Percentiles rank a stretch among this genome's conserved stretches.
Evolutionary conservation across 768 basidiomycete species (phyloP).

Genomic region (Tubosaeta brunneosetosa): DNA sequence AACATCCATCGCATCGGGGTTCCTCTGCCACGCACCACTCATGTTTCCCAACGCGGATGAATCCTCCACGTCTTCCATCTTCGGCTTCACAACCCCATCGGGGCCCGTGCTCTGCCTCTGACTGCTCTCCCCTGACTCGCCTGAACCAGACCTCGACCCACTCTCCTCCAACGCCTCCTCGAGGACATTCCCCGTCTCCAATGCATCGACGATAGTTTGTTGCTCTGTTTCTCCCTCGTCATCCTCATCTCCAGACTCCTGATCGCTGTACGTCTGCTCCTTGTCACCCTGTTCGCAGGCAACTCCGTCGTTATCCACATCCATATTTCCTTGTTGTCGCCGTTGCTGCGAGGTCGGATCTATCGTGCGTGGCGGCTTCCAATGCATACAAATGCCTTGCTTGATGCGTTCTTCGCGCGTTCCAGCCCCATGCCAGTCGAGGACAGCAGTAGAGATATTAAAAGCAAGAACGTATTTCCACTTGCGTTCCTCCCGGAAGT

Average conservation of each 20-base stretch:
- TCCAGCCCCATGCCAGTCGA: constrained; percentile 81
- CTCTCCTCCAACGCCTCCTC: constrained; percentile 51
- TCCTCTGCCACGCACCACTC: constrained; percentile 16
- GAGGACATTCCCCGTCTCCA: constrained; percentile 51
- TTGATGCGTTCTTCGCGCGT: constrained; percentile 58
- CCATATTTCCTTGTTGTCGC: constrained; percentile 25
- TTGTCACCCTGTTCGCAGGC: constrained; percentile 20
- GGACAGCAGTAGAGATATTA: constrained; percentile 73
- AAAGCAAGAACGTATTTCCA: constrained; percentile 90
- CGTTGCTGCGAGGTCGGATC: constrained; percentile 28
- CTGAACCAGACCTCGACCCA: constrained; percentile 26
- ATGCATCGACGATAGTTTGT: constrained; percentile 51
- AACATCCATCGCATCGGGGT: constrained; percentile 33
- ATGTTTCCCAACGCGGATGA: constrained; percentile 35
- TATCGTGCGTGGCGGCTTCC: constrained; percentile 47
- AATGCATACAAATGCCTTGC: constrained; percentile 64
- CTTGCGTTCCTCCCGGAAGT: constrained; percentile 89
- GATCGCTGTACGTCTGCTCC: constrained; percentile 24
- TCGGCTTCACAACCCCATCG: constrained; percentile 37
- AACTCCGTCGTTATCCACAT: constrained; percentile 25
- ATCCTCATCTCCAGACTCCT: constrained; percentile 53
- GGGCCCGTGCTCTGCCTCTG: constrained; percentile 28
- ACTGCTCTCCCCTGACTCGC: constrained; percentile 33
- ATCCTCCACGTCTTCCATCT: constrained; percentile 57
- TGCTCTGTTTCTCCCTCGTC: constrained; percentile 55